Percentiles rank a stretch among this genome's conserved stretches.
Conservation (phyloP, 2,329 filamentous ascomycete species). For the Fusarium metavorans region DNA sequence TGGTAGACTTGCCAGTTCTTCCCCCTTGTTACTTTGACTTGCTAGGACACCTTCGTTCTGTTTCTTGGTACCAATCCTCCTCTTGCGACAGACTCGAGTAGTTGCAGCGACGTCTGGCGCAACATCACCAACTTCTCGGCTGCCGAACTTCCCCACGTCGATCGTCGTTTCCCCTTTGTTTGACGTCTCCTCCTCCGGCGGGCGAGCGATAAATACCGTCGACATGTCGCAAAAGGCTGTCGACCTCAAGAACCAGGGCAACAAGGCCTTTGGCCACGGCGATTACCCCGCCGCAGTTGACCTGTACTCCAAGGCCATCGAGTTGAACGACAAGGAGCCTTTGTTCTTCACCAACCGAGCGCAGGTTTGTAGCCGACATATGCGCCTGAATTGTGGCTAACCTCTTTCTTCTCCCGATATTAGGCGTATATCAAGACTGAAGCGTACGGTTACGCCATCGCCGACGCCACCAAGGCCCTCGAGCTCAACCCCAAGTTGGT, state of each 20-base stretch:
- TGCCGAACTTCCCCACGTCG: slow-evolving; percentile 28
- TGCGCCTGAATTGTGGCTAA: slow-evolving; percentile 60
- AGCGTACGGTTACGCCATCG: slow-evolving; percentile 91
- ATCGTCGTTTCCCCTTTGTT: slow-evolving; percentile 11
- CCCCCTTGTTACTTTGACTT: slow-evolving; percentile 20
- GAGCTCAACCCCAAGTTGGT: slow-evolving; percentile 88
- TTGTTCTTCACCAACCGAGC: slow-evolving; percentile 95
- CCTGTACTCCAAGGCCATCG: slow-evolving; percentile 89
- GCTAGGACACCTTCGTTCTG: slow-evolving; percentile 5
- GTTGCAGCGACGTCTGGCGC: slow-evolving; percentile 37
- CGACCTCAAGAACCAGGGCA: slow-evolving; percentile 92
- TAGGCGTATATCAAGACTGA: slow-evolving; percentile 96
- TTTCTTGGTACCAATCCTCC: slow-evolving; percentile 2
- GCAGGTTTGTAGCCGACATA: slow-evolving; percentile 71
- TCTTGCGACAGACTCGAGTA: slow-evolving; percentile 23
- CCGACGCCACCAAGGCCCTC: slow-evolving; percentile 90
- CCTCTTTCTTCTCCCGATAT: slow-evolving; percentile 11
- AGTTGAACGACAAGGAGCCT: slow-evolving; percentile 83
- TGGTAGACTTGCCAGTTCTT: slow-evolving; percentile 24
- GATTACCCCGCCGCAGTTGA: slow-evolving; percentile 88
- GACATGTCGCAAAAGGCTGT: slow-evolving; percentile 74
- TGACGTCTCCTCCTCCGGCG: slow-evolving; percentile 4
- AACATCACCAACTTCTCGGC: slow-evolving; percentile 34
- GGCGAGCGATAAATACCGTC: slow-evolving; percentile 19
- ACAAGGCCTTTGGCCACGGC: slow-evolving; percentile 89